These are phyloP conservation scores for Trichosporon sp. DNA, from an alignment of 1,284 basidiomycete species.

Conservation along the genomic window DNA sequence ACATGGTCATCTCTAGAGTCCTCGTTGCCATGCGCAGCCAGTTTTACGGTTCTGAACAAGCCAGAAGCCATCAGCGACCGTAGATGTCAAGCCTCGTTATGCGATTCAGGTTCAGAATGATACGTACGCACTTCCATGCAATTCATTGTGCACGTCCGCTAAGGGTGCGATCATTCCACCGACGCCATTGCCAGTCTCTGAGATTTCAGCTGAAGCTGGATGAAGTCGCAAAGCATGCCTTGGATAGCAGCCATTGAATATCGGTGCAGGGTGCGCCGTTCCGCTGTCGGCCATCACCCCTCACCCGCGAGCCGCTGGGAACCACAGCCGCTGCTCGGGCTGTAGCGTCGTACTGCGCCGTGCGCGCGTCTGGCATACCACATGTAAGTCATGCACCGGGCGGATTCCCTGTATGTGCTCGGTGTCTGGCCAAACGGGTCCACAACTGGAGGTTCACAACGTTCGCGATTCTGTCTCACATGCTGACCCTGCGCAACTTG, in stretches of 20 bases:
- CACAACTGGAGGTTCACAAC: background rate
- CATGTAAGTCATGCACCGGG: background rate
- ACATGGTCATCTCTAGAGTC: background rate
- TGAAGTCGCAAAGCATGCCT: background rate
- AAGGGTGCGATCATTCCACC: background rate
- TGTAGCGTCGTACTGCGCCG: background rate
- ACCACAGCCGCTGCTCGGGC: constrained; percentile 1
- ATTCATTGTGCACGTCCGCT: background rate
- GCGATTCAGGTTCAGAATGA: background rate
- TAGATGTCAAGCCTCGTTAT: background rate
- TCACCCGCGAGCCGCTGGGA: background rate
- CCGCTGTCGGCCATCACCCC: constrained; percentile 5
- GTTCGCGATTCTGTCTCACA: background rate
- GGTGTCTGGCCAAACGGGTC: background rate
- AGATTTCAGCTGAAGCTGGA: background rate
- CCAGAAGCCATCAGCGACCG: background rate
- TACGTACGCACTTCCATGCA: background rate
- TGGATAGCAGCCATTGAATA: background rate
- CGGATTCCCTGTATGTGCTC: background rate
- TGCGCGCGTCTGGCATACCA: background rate
- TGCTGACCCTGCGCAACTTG: background rate
- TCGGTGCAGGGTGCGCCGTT: background rate
- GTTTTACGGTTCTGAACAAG: background rate
- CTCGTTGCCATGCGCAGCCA: constrained; percentile 6
- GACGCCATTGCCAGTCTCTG: background rate